Conservation (phyloP, 345 rosid genomes). For the Lumnitzera littorea region DNA sequence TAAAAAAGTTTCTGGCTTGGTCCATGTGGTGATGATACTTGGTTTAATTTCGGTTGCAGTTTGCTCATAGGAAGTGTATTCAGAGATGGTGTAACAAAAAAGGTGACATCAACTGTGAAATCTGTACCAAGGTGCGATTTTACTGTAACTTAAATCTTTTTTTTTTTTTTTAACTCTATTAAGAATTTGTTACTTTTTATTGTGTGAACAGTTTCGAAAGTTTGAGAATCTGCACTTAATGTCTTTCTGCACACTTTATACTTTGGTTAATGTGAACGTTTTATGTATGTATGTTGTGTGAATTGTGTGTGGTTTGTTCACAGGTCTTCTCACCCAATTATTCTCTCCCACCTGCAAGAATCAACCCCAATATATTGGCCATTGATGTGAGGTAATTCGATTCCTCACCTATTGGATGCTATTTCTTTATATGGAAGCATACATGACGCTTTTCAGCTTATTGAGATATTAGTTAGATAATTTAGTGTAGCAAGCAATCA, state of each 20-base stretch:
- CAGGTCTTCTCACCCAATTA: conserved; percentile 63
- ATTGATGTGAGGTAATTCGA: conserved; percentile 48
- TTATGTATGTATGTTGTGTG: too few relatives aligned
- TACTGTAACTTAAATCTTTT: not conserved
- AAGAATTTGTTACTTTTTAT: too few relatives aligned
- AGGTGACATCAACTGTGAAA: conserved; percentile 59
- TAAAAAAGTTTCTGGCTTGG: not conserved
- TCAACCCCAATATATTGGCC: conserved; percentile 36
- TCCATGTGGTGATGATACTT: conserved; percentile 5
- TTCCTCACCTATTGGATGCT: not conserved
- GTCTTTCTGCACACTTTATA: not conserved
- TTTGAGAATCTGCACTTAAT: too few relatives aligned
- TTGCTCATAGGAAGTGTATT: conserved; percentile 68
- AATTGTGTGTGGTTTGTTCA: not conserved
- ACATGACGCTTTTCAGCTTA: too few relatives aligned
- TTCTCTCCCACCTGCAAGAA: conserved; percentile 36
- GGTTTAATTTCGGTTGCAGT: conserved; percentile 21
- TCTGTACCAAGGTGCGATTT: conserved; percentile 44
- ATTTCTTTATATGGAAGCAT: too few relatives aligned
- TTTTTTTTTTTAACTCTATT: not conserved
- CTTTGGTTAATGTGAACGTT: too few relatives aligned
- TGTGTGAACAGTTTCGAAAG: too few relatives aligned
- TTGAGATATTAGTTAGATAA: too few relatives aligned
- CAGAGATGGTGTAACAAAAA: conserved; percentile 73
- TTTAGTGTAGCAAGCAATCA: too few relatives aligned